Evolutionary conservation across 148 eudicot species (phyloP).

Genomic region (Rhododendron simsii): DNA sequence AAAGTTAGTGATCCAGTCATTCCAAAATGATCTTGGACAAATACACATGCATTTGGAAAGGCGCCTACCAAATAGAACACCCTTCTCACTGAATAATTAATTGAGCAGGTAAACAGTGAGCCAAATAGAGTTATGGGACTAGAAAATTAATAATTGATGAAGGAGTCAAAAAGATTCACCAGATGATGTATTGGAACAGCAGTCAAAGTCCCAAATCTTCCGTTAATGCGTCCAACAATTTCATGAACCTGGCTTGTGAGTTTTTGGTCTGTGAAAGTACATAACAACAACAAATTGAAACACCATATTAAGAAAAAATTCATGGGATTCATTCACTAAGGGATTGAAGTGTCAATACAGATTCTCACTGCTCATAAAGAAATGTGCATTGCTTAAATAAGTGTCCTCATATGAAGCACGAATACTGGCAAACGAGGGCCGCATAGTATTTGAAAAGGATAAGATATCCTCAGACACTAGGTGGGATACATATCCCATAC

Average conservation of each 20-base stretch:
- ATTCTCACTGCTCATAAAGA: background rate
- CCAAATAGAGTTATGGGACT: background rate
- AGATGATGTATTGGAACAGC: conserved; percentile 90
- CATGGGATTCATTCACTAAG: background rate
- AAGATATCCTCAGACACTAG: background rate
- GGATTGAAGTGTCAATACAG: background rate
- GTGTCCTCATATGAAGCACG: background rate
- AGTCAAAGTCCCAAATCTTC: conserved; percentile 79
- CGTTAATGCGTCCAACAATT: conserved; percentile 93
- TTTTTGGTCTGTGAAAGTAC: conserved; percentile 61
- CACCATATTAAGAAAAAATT: background rate
- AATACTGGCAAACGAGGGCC: background rate
- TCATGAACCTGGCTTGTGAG: conserved; percentile 98
- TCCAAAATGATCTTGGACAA: conserved; percentile 5
- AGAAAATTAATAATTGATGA: background rate
- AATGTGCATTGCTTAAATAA: background rate
- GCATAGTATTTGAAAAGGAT: background rate
- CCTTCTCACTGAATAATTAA: background rate
- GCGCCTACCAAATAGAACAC: background rate
- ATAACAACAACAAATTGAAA: background rate
- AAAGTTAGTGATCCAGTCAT: background rate
- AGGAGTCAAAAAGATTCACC: conserved; percentile 39
- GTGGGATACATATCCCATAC: background rate
- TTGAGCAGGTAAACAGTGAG: background rate
- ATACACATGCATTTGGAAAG: conserved; percentile 1